Evolutionary conservation across 495 filamentous ascomycete species (phyloP).

Genomic region (Niebla homalea): DNA sequence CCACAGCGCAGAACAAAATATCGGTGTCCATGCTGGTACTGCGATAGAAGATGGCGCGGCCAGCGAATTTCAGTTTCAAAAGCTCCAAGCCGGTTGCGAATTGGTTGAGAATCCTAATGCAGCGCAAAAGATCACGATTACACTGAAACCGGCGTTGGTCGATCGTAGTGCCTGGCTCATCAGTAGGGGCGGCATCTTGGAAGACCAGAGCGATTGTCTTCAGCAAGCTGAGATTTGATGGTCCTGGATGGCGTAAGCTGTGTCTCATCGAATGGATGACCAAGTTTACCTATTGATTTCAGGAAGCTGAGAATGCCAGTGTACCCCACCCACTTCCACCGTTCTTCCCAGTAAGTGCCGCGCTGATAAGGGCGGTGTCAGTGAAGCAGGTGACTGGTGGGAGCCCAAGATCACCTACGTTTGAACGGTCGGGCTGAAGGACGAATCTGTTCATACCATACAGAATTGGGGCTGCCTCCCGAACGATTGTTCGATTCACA

Average conservation of each 20-base stretch:
- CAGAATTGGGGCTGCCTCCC: constrained; percentile 22
- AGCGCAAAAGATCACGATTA: constrained; percentile 7
- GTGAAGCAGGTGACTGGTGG: background rate
- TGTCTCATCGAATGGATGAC: background rate
- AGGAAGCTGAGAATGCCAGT: constrained; percentile 9
- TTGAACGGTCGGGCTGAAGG: constrained; percentile 10
- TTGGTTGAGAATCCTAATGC: constrained; percentile 4
- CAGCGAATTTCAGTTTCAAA: constrained; percentile 10
- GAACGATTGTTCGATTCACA: constrained; percentile 21
- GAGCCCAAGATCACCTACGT: background rate
- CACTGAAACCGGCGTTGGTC: constrained; percentile 9
- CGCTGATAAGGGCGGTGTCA: constrained; percentile 5
- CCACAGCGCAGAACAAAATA: constrained; percentile 3
- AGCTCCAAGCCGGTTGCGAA: constrained; percentile 5
- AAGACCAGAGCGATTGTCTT: constrained; percentile 4
- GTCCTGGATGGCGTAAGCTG: background rate
- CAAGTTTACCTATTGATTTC: constrained; percentile 4
- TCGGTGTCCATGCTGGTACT: background rate
- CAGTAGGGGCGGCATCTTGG: constrained; percentile 7
- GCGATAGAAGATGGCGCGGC: constrained; percentile 3
- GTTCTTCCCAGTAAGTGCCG: constrained; percentile 1
- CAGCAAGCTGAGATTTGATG: constrained; percentile 8
- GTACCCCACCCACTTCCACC: constrained; percentile 10
- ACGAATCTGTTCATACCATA: constrained; percentile 26
- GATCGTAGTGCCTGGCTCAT: background rate